Conservation (phyloP, 202 grass and related monocot species). For the Carex arenaria region DNA sequence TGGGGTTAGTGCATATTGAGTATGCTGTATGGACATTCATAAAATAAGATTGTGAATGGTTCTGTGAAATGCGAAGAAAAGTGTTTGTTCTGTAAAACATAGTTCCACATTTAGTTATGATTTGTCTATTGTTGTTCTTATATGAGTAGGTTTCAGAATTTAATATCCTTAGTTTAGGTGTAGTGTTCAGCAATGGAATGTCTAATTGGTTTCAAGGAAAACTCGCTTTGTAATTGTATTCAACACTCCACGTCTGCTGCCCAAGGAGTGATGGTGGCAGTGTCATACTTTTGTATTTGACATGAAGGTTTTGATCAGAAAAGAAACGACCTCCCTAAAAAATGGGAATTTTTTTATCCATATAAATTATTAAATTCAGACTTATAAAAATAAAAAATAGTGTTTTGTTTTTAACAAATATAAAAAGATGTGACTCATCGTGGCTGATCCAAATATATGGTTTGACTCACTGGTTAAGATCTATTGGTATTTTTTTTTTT, state of each 20-base stretch:
- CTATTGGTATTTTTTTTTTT: too few relatives aligned
- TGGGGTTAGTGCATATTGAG: slow-evolving; percentile 63
- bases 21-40: slow-evolving; percentile 31
- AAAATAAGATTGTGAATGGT: slow-evolving; percentile 60
- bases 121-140: slow-evolving; percentile 4
- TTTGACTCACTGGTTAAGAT: too few relatives aligned
- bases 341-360: neutral
- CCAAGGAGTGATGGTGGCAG: neutral
- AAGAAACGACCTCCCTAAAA: neutral
- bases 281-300: neutral
- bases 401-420: too few relatives aligned
- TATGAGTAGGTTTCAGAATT: slow-evolving; percentile 6
- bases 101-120: slow-evolving; percentile 3
- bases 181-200: neutral
- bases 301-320: neutral
- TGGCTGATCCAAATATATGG: too few relatives aligned
- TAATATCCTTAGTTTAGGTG: neutral
- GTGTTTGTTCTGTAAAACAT: slow-evolving; percentile 8
- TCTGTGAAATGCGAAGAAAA: slow-evolving; percentile 17
- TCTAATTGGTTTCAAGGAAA: neutral
- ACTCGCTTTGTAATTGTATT: neutral
- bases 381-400: too few relatives aligned
- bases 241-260: neutral
- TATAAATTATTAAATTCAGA: too few relatives aligned
- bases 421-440: too few relatives aligned